A percentile compares a stretch with the other conserved stretches of the same genome.
phyloP scores from a whole-genome alignment of 139 green algal species.

The Micromonas pusilla region DNA sequence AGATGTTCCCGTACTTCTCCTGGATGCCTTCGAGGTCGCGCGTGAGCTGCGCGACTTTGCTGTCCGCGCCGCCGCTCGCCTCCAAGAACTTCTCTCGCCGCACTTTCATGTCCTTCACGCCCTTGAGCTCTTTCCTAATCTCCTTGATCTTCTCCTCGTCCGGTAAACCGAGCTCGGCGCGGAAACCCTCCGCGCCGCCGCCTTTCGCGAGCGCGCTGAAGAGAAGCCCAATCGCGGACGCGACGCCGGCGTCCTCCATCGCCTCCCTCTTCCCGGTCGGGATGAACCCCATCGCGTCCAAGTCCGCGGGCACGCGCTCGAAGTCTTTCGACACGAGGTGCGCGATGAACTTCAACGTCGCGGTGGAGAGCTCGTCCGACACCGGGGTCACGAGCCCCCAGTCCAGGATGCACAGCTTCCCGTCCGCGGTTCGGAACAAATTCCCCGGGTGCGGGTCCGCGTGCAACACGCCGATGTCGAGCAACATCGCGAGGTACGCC shows the following conservation, averaged over 20 bases:
- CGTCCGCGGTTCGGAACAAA: constrained; percentile 34
- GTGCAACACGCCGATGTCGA: constrained; percentile 35
- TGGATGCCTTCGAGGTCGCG: constrained; percentile 32
- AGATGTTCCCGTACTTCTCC: constrained; percentile 43
- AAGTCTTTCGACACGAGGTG: constrained; percentile 38
- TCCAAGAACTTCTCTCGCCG: constrained; percentile 31
- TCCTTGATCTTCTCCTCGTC: constrained; percentile 33
- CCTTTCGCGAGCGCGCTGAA: constrained; percentile 35
- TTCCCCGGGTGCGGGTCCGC: constrained; percentile 40
- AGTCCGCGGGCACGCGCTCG: constrained; percentile 26
- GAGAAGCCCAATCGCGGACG: constrained; percentile 22
- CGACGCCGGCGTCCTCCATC: constrained; percentile 32
- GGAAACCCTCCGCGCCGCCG: constrained; percentile 33
- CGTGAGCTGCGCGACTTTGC: constrained; percentile 28
- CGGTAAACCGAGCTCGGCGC: constrained; percentile 27
- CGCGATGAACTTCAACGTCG: constrained; percentile 39
- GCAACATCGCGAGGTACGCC: constrained; percentile 36
- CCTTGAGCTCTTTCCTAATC: constrained; percentile 34
- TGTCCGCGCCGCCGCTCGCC: constrained; percentile 13
- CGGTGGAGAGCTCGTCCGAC: constrained; percentile 7
- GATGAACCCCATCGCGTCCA: constrained; percentile 41
- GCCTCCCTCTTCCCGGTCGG: constrained; percentile 33
- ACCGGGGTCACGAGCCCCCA: constrained; percentile 39
- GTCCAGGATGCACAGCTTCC: constrained; percentile 39
- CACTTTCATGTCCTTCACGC: constrained; percentile 31